These are phyloP conservation scores for Caryopteris hybrid DNA, from an alignment of 305 asterid genomes.

Conservation along the genomic window DNA sequence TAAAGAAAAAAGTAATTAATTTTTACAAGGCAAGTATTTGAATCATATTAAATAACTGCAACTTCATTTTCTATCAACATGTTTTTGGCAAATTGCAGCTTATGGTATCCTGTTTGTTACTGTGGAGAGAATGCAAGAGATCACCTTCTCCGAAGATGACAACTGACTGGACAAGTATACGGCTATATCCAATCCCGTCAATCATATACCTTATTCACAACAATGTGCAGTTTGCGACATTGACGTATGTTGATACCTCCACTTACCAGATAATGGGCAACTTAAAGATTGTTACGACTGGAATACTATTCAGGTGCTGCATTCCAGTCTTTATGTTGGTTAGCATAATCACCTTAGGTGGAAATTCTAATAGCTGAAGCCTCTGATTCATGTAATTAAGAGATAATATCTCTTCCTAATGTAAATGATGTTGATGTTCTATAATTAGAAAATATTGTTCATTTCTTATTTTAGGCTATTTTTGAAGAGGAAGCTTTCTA, in stretches of 20 bases:
- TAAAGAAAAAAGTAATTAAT: no score
- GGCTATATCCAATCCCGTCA: conserved; percentile 82
- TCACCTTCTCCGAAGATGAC: conserved; percentile 83
- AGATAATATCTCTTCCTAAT: conserved; percentile 10
- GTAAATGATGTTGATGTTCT: conserved; percentile 21
- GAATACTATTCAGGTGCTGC: conserved; percentile 75
- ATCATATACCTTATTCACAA: conserved; percentile 94
- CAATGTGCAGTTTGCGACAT: conserved; percentile 96
- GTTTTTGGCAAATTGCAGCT: conserved; percentile 55
- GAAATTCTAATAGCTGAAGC: background rate
- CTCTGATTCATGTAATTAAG: background rate
- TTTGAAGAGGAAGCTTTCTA: conserved; percentile 96
- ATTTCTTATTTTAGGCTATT: conserved; percentile 68
- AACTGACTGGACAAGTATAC: conserved; percentile 74
- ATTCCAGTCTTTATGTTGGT: background rate
- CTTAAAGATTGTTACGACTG: conserved; percentile 93
- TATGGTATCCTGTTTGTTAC: conserved; percentile 66
- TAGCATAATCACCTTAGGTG: conserved; percentile 3
- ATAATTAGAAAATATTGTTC: conserved; percentile 22
- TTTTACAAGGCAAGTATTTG: background rate
- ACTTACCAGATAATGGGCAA: conserved; percentile 96
- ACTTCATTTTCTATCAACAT: background rate
- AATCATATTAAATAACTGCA: background rate
- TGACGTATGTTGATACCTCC: conserved; percentile 92
- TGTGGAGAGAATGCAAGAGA: conserved; percentile 72